Evolutionary conservation across 805 yeast genomes (phyloP).

Genomic region (Diddensiella transvaalensis): DNA sequence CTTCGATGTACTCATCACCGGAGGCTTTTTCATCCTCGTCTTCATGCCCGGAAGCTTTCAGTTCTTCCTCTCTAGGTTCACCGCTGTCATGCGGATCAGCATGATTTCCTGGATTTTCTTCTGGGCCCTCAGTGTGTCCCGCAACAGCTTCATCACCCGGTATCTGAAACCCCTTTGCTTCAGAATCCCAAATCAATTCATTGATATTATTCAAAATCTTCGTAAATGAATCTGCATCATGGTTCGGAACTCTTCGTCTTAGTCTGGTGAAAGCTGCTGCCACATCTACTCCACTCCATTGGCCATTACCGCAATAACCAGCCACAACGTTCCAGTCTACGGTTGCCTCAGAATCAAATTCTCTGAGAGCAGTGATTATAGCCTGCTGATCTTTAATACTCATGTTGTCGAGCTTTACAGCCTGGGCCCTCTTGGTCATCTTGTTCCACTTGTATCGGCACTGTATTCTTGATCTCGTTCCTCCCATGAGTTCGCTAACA

Average conservation of each 20-base stretch:
- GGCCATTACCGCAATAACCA: constrained; percentile 39
- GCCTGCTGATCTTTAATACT: constrained; percentile 47
- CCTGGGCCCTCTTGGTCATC: constrained; percentile 57
- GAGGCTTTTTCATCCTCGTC: no score
- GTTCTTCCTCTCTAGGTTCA: no score
- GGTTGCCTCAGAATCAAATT: constrained; percentile 41
- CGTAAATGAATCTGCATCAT: constrained; percentile 38
- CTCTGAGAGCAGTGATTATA: constrained; percentile 46
- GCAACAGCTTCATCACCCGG: not conserved
- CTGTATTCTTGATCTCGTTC: constrained; percentile 84
- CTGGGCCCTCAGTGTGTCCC: no score
- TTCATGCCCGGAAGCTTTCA: no score
- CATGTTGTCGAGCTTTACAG: constrained; percentile 42
- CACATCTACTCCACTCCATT: constrained; percentile 62
- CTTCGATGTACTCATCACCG: no score
- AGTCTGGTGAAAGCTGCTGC: constrained; percentile 58
- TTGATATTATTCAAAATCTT: constrained; percentile 28
- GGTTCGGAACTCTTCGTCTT: constrained; percentile 49
- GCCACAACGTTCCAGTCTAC: constrained; percentile 58
- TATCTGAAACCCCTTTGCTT: not conserved
- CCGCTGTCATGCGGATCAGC: no score
- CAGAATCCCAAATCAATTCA: not conserved
- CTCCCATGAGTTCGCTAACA: constrained; percentile 86
- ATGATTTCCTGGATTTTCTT: no score
- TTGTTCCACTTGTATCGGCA: constrained; percentile 96